Percentiles rank a stretch among this genome's conserved stretches.
Evolutionary conservation across 1,284 basidiomycete species (phyloP).

Genomic region (Ustilago bromivora): DNA sequence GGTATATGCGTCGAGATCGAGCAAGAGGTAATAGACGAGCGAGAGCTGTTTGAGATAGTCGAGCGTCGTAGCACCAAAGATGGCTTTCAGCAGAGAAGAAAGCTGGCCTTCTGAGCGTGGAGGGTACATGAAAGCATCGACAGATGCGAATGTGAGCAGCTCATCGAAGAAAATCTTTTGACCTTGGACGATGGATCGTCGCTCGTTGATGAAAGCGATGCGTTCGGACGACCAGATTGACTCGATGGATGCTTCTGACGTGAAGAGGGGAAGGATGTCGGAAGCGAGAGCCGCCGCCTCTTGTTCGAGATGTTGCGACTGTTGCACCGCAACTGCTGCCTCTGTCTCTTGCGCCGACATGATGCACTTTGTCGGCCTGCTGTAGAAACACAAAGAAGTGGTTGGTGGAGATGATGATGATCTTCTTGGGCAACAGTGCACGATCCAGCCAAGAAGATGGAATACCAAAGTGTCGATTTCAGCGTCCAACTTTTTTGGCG

Average conservation of each 20-base stretch:
- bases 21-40: constrained; percentile 52
- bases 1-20: constrained; percentile 39
- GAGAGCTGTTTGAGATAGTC: constrained; percentile 54
- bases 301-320: constrained; percentile 21
- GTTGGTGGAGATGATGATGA: not conserved
- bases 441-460: not conserved
- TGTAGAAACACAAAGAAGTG: not conserved
- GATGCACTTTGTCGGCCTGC: constrained; percentile 1
- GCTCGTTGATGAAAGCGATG: constrained; percentile 11
- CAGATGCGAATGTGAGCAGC: constrained; percentile 39
- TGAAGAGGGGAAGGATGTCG: constrained; percentile 43
- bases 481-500: constrained; percentile 1
- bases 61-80: constrained; percentile 38
- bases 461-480: not conserved
- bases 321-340: constrained; percentile 1
- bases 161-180: constrained; percentile 53
- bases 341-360: constrained; percentile 20
- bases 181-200: constrained; percentile 20
- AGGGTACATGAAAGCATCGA: constrained; percentile 44
- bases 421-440: constrained; percentile 6
- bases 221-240: constrained; percentile 33
- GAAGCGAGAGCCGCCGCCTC: constrained; percentile 37
- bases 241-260: constrained; percentile 25
- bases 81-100: constrained; percentile 29
- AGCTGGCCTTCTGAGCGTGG: constrained; percentile 33